These are phyloP conservation scores for Botrytis hyacinthi DNA, from an alignment of 2,329 filamentous ascomycete species.

Conservation along the genomic window DNA sequence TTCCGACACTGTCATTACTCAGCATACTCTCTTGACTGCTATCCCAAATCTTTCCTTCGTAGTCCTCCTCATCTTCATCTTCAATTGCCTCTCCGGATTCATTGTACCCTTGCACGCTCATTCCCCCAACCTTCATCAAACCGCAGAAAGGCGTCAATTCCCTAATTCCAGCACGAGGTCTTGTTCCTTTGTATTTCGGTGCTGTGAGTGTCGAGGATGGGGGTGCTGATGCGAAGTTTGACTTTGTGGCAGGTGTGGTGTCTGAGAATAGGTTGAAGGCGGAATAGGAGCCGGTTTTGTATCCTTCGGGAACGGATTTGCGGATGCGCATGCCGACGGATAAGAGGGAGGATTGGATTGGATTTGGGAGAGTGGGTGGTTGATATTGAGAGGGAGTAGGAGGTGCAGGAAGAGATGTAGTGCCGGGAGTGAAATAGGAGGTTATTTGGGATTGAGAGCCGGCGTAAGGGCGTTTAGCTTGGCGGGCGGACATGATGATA, in stretches of 20 bases:
- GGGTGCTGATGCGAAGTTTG: conserved; percentile 13
- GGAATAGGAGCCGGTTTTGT: conserved; percentile 67
- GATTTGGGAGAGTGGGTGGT: conserved; percentile 41
- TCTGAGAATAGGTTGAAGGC: conserved; percentile 55
- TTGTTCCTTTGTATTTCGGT: conserved; percentile 26
- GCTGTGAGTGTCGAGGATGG: conserved; percentile 35
- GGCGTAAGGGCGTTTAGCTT: conserved; percentile 58
- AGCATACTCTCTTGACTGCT: conserved; percentile 34
- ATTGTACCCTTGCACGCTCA: conserved; percentile 49
- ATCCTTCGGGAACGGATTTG: conserved; percentile 90
- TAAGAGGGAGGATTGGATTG: conserved; percentile 78
- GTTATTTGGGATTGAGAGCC: conserved; percentile 59
- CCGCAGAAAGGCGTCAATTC: conserved; percentile 82
- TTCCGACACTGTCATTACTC: conserved; percentile 24
- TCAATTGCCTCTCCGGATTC: conserved; percentile 40
- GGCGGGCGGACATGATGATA: conserved; percentile 22
- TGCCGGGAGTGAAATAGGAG: conserved; percentile 52
- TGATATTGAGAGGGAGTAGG: conserved; percentile 42
- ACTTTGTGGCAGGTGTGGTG: neutral
- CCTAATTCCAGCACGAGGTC: conserved; percentile 37
- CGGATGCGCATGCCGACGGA: conserved; percentile 92
- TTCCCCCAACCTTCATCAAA: conserved; percentile 70
- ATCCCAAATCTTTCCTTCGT: conserved; percentile 31
- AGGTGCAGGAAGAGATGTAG: conserved; percentile 30
- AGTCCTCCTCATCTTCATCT: conserved; percentile 36